Evolutionary conservation across 1,284 basidiomycete genomes (phyloP), one percentile per base, ranked within the genome.

Genomic region (Porogramme epimiltina): DNA sequence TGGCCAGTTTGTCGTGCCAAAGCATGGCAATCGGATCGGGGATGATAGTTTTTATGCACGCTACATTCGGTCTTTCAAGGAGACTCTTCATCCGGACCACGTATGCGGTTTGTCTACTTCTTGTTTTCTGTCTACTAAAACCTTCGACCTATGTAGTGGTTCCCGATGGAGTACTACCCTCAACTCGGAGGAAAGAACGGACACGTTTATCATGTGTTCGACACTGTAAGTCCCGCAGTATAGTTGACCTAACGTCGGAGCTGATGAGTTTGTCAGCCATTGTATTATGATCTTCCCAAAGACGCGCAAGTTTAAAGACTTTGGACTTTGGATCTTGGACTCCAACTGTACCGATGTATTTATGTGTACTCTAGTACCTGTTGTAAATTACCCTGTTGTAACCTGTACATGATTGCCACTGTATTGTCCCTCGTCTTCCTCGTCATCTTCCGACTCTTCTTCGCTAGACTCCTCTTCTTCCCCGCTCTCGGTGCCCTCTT

Each of bases 1-100:
- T 38, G 91, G 85, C 22, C 90, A 91, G 69, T 95, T 93, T 63
- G 75, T 89, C 43, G 67, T 93, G 8, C 89, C 90, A 0, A 77
- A 73, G 44, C 76, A 83, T 45, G 85, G 81, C 0, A 57, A 70
- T 52, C 66, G 65, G 18, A 77, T 85, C 3, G 71, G 72, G 20
- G 82, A 91, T 59, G 82, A 89, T n/a, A 76, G 79, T 0, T 68
- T 78, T 45, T 70, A 74, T 19, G 83, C 87, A 8, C 77, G 87
- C 47, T 91, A 93, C 67, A 69, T 84, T 49, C 81, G 90, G 41
- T 72, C 81, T 0, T 78, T 70, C 55, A 91, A 91, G 62, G 82
- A 87, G 55, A 78, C 82, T 36, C 68, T 93, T 18, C 81, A 85
- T 2, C 71, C 77, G 55, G 72, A 80, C 49, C 80, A 89, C 67